Evolutionary conservation across 2,329 filamentous ascomycete genomes (phyloP), one percentile per base, ranked within the genome.

Genomic region (Trichoderma endophyticum): DNA sequence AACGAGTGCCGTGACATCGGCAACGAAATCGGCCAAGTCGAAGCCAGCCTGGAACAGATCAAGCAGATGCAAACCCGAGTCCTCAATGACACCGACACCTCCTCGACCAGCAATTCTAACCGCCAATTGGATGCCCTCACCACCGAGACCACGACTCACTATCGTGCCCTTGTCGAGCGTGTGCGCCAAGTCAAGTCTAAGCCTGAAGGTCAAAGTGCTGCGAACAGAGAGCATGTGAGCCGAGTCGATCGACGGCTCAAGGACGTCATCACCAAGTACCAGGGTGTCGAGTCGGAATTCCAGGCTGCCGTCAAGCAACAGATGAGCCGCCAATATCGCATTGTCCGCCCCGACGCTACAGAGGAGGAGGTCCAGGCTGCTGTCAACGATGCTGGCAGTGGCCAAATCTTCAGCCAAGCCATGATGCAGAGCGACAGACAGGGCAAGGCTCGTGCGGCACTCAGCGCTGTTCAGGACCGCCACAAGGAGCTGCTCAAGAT

Each of bases 401-500:
- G 90, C 68, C 93, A 97, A 81, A 91, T 97, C 76, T 98, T 98
- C 84, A 91, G 92, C 79, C 93, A 97, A 81, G 93, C 94, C 71
- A 87, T 98, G 78, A 89, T 97, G 85, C 89, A 91, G 83, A 93
- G 90, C 80, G 92, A 92, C 82, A 91, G 93, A 78, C 90, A 90
- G 79, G 93, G 94, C 64, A 92, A 97, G 81, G 93, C 94, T 56
- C 91, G 92, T 75, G 89, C 91, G 48, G 93, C 94, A 43, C 87
- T 97, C 71, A 89, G 88, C 76, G 93, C 93, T 75, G 94, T 97
- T 43, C 89, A 92, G 81, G 90, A 93, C 78, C 92, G 96, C 75
- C 94, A 97, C 81, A 90, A 90, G 67, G 94, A 93, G 56, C 92
- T 99, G 76, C 89, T 94, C 82, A 95, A 97, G 87, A 97, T 98